A percentile compares a stretch with the other conserved stretches of the same genome.
These are phyloP conservation scores for Aureococcus anophagefferens DNA, from an alignment of 108 stramenopile species.

Conservation along the genomic window DNA sequence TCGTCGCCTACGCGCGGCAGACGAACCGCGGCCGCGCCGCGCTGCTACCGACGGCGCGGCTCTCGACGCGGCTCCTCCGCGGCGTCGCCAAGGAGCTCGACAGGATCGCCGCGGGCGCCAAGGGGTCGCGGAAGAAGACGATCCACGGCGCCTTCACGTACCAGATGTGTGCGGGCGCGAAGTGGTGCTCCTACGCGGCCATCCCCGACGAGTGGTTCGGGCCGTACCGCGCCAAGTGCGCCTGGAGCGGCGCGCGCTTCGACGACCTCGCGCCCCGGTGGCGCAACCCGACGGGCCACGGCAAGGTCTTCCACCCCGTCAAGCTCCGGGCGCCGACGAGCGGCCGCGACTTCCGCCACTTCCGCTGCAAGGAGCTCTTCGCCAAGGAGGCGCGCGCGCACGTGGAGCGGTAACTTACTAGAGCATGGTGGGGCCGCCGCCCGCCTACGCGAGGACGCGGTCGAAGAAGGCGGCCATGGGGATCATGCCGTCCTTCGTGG, in stretches of 20 bases:
- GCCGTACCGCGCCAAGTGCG: background rate
- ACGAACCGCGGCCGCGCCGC: background rate
- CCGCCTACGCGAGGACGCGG: too few relatives aligned
- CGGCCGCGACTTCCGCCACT: background rate
- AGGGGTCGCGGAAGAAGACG: background rate
- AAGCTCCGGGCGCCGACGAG: background rate
- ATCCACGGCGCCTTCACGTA: background rate
- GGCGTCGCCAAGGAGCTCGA: background rate
- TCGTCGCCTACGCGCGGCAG: background rate
- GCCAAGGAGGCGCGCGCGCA: background rate
- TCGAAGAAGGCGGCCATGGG: too few relatives aligned
- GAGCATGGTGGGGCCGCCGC: too few relatives aligned
- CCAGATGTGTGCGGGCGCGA: background rate
- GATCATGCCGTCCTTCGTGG: too few relatives aligned
- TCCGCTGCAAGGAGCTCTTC: background rate
- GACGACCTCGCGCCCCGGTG: conserved; percentile 77
- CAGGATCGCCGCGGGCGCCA: background rate
- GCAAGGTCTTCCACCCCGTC: background rate
- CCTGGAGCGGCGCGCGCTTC: conserved; percentile 11
- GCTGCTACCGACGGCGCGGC: background rate
- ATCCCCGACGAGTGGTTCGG: background rate
- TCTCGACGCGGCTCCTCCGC: background rate
- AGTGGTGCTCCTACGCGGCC: background rate
- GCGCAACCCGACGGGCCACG: background rate
- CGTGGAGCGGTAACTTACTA: too few relatives aligned